Base-by-base conservation (phyloP, 2,329 filamentous ascomycete genomes). In the Zymoseptoria passerinii region DNA sequence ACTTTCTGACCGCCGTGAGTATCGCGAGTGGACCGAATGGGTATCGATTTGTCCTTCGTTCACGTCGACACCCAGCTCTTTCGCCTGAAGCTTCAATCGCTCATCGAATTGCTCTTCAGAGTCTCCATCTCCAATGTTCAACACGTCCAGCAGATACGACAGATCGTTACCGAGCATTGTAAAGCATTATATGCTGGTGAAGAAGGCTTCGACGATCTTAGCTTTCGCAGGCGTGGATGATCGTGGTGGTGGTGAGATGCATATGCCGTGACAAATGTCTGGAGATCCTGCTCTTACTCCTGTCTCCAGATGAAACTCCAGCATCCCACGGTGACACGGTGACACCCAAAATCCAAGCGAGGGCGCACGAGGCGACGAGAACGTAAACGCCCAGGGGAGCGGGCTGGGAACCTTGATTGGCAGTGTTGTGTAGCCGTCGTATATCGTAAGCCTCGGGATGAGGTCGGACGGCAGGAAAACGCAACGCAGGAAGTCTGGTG, bases 101-200 rank as follows among this genome's bases (percentile, higher is more conserved):
- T 67, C 59, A 23, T 72, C 70, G 53, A 68, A 51, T 55, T 65
- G 56, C 28, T 70, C 66, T 53, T 70, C 69, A 13, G 67, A 68
- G 54, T 70, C 63, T 23, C 65, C 67, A 48, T 65, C 61, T n/a
- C 53, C 55, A 23, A 70, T 62, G 35, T 64, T 61, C 16, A 72
- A 64, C 53, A 72, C 69, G 9, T 71, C 67, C 48, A 61, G 61
- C 52, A 67, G 59, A 53, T 67, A 71, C 18, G 65, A 64, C 19
- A 63, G 57, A 48, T 65, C 59, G 58, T 63, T 59, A 19, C 58
- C 61, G 35, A 61, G 53, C 63, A 44, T 44, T 44, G 35, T 44
- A n/a, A 16, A 44, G 35, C 35, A 44, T 44, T 44, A 44, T 44
- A 13, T 44, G 5, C n/a, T 44, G 13, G 5, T 16, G 5, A 13